phyloP scores from a whole-genome alignment of 2,329 filamentous ascomycete genomes.

The Alternaria dauci region DNA sequence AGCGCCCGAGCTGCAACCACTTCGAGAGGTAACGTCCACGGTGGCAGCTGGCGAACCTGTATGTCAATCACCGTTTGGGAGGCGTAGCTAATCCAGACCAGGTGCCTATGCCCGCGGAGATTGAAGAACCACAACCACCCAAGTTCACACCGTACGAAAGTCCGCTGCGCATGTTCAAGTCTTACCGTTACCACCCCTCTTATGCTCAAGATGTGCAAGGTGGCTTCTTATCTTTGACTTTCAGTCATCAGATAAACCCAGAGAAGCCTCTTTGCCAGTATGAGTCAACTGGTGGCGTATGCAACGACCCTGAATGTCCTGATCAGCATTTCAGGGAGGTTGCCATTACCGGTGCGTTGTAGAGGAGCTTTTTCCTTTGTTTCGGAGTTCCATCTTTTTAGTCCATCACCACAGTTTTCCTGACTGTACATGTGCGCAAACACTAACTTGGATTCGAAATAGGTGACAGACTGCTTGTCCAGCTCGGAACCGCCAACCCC shows the following conservation, averaged over 20 bases:
- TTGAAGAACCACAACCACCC: conserved; percentile 24
- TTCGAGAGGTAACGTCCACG: conserved; percentile 22
- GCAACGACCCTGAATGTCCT: conserved; percentile 77
- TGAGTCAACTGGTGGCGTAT: conserved; percentile 74
- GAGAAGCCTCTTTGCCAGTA: conserved; percentile 77
- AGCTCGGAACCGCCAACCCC: conserved; percentile 70
- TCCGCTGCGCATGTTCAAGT: conserved; percentile 81
- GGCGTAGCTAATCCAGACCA: conserved; percentile 29
- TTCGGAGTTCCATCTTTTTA: conserved; percentile 19
- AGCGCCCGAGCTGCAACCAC: conserved; percentile 53
- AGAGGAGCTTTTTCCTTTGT: conserved; percentile 20
- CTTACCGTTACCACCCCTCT: conserved; percentile 87
- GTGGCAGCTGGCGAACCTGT: conserved; percentile 25
- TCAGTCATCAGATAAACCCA: conserved; percentile 87
- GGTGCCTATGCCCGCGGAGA: conserved; percentile 19
- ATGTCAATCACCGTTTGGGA: conserved; percentile 20
- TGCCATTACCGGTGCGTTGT: conserved; percentile 73
- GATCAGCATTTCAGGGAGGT: conserved; percentile 83
- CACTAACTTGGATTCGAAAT: conserved; percentile 49
- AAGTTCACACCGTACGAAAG: conserved; percentile 77
- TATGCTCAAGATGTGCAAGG: conserved; percentile 74
- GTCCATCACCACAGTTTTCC: conserved; percentile 39
- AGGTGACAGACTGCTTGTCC: conserved; percentile 78
- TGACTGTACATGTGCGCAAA: conserved; percentile 28
- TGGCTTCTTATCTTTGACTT: conserved; percentile 89